Percentiles rank a stretch among this genome's conserved stretches.
These are phyloP conservation scores for Kluyveromyces dobzhanskii DNA, from an alignment of 805 yeast genomes.

Conservation along the genomic window DNA sequence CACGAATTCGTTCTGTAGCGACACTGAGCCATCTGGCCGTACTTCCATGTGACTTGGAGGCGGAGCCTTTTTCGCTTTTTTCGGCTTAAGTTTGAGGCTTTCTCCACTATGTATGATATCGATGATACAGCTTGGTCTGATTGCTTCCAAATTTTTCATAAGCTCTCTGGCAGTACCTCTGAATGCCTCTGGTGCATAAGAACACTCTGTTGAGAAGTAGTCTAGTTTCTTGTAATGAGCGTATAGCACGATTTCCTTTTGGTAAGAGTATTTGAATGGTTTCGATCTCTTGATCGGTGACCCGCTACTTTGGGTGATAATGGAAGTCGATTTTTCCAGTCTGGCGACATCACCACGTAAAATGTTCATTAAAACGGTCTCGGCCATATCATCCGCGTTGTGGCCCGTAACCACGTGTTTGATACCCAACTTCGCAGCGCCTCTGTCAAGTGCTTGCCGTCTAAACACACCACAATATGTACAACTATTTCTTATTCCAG, in stretches of 20 bases:
- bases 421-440: constrained; percentile 79
- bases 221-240: constrained; percentile 95
- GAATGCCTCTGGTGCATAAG: constrained; percentile 97
- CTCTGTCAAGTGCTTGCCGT: constrained; percentile 94
- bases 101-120: constrained; percentile 96
- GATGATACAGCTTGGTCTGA: constrained; percentile 86
- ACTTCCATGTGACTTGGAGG: constrained; percentile 39
- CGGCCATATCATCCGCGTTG: constrained; percentile 99
- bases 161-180: constrained; percentile 94
- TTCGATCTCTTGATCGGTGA: constrained; percentile 90
- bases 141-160: constrained; percentile 81
- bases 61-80: constrained; percentile 36
- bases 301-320: constrained; percentile 73
- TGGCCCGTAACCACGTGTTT: constrained; percentile 95
- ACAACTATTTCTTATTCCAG: constrained; percentile 89
- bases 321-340: constrained; percentile 77
- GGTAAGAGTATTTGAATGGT: constrained; percentile 93
- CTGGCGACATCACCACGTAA: constrained; percentile 95
- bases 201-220: constrained; percentile 94
- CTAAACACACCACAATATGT: constrained; percentile 97
- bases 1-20: constrained; percentile 33
- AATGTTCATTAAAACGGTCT: constrained; percentile 90
- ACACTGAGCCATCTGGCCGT: constrained; percentile 54
- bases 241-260: constrained; percentile 92
- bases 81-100: constrained; percentile 57